Percentiles rank a stretch among this genome's conserved stretches.
phyloP scores from a whole-genome alignment of 371 early-diverging fungal species.

The Rhizomucor pusillus region DNA sequence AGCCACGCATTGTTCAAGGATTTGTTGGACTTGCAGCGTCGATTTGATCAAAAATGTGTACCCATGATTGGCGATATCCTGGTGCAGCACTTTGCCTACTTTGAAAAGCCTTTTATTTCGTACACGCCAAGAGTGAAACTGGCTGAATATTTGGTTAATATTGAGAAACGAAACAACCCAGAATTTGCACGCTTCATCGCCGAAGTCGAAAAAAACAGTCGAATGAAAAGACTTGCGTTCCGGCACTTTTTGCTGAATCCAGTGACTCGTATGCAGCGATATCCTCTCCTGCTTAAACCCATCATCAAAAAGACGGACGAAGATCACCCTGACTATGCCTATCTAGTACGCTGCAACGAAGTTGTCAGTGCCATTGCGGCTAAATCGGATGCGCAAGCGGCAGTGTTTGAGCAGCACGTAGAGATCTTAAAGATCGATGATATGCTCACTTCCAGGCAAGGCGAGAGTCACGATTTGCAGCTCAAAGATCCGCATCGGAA shows the following conservation, averaged over 20 bases:
- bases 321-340: constrained; percentile 77
- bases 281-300: constrained; percentile 82
- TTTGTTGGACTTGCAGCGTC: constrained; percentile 64
- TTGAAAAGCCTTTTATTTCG: constrained; percentile 78
- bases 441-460: constrained; percentile 46
- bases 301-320: constrained; percentile 84
- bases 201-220: constrained; percentile 61
- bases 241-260: constrained; percentile 61
- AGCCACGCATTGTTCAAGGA: constrained; percentile 73
- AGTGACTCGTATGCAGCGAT: constrained; percentile 87
- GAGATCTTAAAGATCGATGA: constrained; percentile 36
- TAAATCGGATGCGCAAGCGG: constrained; percentile 34
- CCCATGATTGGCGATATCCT: constrained; percentile 87
- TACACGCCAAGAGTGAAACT: constrained; percentile 88
- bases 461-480: constrained; percentile 63
- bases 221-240: constrained; percentile 63
- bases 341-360: constrained; percentile 71
- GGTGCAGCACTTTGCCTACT: constrained; percentile 66
- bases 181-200: constrained; percentile 71
- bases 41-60: constrained; percentile 62
- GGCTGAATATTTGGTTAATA: constrained; percentile 77
- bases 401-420: constrained; percentile 25
- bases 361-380: constrained; percentile 40
- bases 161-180: constrained; percentile 67
- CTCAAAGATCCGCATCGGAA: constrained; percentile 70